Conservation (phyloP, 371 early-diverging fungal genomes). For the Batrachochytrium dendrobatidis region DNA sequence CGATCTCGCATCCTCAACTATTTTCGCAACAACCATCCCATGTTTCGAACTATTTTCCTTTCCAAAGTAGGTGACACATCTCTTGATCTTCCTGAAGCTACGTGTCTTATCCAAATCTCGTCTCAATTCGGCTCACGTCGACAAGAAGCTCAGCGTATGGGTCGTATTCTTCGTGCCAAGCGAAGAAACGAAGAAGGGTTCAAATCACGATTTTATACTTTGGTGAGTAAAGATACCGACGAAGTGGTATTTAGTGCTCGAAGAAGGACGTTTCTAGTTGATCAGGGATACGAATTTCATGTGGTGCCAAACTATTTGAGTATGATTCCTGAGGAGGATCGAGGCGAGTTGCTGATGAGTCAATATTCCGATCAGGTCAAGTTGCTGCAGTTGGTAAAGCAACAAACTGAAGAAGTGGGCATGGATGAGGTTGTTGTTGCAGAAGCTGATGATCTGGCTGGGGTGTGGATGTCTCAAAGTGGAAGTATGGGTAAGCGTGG, state of each 20-base stretch:
- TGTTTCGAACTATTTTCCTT: slow-evolving; percentile 78
- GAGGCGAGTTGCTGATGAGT: slow-evolving; percentile 2
- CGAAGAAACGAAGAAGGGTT: slow-evolving; percentile 90
- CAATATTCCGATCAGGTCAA: background rate
- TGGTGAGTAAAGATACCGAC: slow-evolving; percentile 97
- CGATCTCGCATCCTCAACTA: slow-evolving; percentile 92
- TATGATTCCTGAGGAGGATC: slow-evolving; percentile 7
- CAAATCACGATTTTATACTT: slow-evolving; percentile 95
- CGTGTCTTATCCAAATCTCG: slow-evolving; percentile 97
- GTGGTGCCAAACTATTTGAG: slow-evolving; percentile 8
- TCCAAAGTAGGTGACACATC: slow-evolving; percentile 99
- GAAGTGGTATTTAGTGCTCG: slow-evolving; percentile 99
- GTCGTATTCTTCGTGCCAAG: slow-evolving; percentile 97
- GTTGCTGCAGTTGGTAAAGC: background rate
- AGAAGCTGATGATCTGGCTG: slow-evolving; percentile 10
- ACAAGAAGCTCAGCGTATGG: slow-evolving; percentile 99
- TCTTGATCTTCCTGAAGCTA: slow-evolving; percentile 99
- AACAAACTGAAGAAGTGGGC: background rate
- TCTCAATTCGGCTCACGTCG: slow-evolving; percentile 98
- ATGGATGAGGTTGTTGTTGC: slow-evolving; percentile 6
- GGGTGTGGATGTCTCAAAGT: slow-evolving; percentile 6
- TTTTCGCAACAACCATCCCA: slow-evolving; percentile 67
- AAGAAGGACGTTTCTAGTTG: slow-evolving; percentile 97
- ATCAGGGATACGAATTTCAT: slow-evolving; percentile 87
- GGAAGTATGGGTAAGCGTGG: no score